Evolutionary conservation across 164 flowering plant species (phyloP).

Genomic region (Kingdonia uniflora): DNA sequence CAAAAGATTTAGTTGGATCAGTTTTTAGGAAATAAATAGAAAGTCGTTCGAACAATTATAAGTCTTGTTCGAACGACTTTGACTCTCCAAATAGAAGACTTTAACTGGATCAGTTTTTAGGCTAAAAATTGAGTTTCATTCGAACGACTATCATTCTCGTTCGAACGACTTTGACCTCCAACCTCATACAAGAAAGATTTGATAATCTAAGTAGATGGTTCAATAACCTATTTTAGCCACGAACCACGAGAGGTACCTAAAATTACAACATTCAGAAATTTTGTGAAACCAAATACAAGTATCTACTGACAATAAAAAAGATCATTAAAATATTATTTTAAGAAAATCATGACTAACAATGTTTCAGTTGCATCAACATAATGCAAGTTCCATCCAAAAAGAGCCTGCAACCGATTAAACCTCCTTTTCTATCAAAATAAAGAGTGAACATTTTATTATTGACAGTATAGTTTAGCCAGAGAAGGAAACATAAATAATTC

Average conservation of each 20-base stretch:
- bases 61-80: no score
- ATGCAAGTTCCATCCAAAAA: constrained; percentile 74
- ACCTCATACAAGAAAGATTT: constrained; percentile 39
- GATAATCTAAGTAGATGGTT: constrained; percentile 43
- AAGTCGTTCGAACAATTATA: no score
- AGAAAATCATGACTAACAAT: constrained; percentile 29
- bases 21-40: no score
- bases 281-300: neutral
- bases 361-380: constrained; percentile 68
- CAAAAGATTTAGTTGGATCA: no score
- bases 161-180: no score
- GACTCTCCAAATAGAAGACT: no score
- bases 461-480: neutral
- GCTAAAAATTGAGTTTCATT: no score
- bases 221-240: constrained; percentile 57
- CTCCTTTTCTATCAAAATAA: constrained; percentile 57
- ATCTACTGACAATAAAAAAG: neutral
- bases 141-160: no score
- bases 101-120: no score
- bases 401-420: constrained; percentile 44
- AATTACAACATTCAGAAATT: neutral
- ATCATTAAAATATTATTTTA: neutral
- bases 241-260: constrained; percentile 39
- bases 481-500: neutral
- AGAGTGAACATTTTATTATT: no score